These are phyloP conservation scores for Silybum marianum DNA, from an alignment of 129 eudicot species.

Conservation along the genomic window DNA sequence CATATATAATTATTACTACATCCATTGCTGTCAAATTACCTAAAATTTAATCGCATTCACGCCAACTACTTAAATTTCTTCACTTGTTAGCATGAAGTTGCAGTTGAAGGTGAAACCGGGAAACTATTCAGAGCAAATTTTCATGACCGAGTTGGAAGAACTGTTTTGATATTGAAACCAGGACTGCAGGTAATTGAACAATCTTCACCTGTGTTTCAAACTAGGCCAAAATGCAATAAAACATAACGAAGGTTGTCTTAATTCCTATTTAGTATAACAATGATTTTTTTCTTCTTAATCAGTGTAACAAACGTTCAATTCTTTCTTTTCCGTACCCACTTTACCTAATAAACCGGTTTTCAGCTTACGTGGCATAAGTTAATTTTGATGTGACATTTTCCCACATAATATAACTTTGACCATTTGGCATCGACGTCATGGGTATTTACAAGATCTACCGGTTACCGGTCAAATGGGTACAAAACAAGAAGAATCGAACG, in stretches of 20 bases:
- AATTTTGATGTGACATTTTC: neutral
- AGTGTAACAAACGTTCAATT: neutral
- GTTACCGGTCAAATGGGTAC: neutral
- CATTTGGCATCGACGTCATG: neutral
- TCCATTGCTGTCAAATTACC: neutral
- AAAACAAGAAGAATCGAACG: neutral
- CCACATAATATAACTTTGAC: neutral
- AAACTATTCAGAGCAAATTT: slow-evolving; percentile 77
- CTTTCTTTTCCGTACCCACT: neutral
- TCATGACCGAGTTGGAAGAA: slow-evolving; percentile 70
- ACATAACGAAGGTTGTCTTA: neutral
- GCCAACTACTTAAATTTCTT: slow-evolving; percentile 7
- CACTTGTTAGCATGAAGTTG: slow-evolving; percentile 67
- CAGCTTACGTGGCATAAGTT: neutral
- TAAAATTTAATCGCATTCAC: neutral
- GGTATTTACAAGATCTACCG: neutral
- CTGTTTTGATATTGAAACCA: slow-evolving; percentile 88
- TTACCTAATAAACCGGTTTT: neutral
- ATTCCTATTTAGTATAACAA: neutral
- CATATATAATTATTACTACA: neutral
- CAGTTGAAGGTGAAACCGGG: slow-evolving; percentile 88
- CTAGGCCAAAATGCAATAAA: slow-evolving; percentile 1
- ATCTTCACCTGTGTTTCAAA: neutral
- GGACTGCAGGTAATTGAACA: slow-evolving; percentile 69
- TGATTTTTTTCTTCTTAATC: neutral